phyloP scores from a whole-genome alignment of 306 rosid species.

The Cicer chorassanicum region DNA sequence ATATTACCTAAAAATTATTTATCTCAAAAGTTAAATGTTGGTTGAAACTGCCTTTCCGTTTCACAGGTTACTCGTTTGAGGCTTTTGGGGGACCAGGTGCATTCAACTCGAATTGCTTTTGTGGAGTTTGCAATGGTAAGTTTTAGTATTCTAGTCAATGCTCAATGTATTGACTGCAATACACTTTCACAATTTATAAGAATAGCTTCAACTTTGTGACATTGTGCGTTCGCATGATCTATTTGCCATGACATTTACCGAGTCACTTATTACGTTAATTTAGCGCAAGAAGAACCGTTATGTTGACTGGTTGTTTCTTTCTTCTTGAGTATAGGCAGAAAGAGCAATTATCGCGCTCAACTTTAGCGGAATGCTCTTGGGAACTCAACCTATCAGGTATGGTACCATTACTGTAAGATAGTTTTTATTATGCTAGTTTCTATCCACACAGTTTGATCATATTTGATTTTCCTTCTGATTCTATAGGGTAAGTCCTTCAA shows the following conservation, averaged over 20 bases:
- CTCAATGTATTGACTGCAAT: constrained; percentile 2
- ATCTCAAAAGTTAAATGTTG: constrained; percentile 26
- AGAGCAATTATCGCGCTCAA: constrained; percentile 89
- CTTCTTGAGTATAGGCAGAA: constrained; percentile 73
- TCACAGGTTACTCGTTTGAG: constrained; percentile 90
- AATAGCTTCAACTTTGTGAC: constrained; percentile 5
- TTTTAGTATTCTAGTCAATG: constrained; percentile 7
- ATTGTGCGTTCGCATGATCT: not conserved
- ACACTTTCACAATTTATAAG: constrained; percentile 15
- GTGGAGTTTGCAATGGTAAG: constrained; percentile 83
- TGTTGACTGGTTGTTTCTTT: constrained; percentile 34
- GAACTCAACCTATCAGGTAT: constrained; percentile 88
- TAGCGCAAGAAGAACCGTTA: constrained; percentile 12
- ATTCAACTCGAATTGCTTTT: constrained; percentile 97
- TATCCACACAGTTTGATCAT: not conserved
- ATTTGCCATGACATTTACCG: too few relatives aligned
- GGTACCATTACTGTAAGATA: constrained; percentile 22
- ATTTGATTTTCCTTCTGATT: constrained; percentile 38
- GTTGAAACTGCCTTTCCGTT: constrained; percentile 22
- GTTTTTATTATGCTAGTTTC: constrained; percentile 24
- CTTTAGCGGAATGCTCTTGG: constrained; percentile 91
- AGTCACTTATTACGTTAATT: not conserved
- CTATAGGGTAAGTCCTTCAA: constrained; percentile 95
- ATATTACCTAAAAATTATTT: constrained; percentile 25
- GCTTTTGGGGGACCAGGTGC: constrained; percentile 97